Conservation (phyloP, 768 basidiomycete genomes). For the Lactarius indigo region DNA sequence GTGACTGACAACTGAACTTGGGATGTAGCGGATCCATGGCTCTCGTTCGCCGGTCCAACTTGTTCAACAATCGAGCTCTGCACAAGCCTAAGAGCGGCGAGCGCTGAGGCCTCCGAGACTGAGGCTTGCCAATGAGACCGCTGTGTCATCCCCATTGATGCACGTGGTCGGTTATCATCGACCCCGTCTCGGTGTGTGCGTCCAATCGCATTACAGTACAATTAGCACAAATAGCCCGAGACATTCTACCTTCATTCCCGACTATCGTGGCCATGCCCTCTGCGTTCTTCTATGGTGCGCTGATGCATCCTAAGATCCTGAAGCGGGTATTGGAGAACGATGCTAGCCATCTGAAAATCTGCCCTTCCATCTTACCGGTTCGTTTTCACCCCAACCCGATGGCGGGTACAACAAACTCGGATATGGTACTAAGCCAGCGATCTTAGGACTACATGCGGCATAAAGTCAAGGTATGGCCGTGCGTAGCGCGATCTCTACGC, state of each 20-base stretch:
- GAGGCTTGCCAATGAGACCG: no score
- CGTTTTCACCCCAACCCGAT: conserved; percentile 28
- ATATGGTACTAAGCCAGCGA: not conserved
- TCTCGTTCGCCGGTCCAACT: no score
- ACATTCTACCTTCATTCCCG: not conserved
- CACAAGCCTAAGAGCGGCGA: no score
- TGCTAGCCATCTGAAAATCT: conserved; percentile 58
- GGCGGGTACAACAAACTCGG: not conserved
- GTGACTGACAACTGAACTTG: no score
- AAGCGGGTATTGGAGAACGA: conserved; percentile 71
- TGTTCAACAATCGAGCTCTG: no score
- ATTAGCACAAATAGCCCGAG: not conserved
- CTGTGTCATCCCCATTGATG: no score
- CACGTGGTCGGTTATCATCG: not conserved
- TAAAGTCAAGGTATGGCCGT: conserved; percentile 56
- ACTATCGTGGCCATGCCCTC: conserved; percentile 31
- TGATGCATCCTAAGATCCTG: conserved; percentile 84
- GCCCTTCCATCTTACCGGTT: conserved; percentile 73
- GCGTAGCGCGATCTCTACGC: not conserved
- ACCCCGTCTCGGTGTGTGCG: not conserved
- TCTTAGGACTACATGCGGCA: conserved; percentile 76
- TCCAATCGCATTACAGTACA: not conserved
- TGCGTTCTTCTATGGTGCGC: conserved; percentile 89
- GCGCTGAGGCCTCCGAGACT: no score
- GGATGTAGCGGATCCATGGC: no score